phyloP scores from a whole-genome alignment of 139 green algal species.

The Chlorella sp. region DNA sequence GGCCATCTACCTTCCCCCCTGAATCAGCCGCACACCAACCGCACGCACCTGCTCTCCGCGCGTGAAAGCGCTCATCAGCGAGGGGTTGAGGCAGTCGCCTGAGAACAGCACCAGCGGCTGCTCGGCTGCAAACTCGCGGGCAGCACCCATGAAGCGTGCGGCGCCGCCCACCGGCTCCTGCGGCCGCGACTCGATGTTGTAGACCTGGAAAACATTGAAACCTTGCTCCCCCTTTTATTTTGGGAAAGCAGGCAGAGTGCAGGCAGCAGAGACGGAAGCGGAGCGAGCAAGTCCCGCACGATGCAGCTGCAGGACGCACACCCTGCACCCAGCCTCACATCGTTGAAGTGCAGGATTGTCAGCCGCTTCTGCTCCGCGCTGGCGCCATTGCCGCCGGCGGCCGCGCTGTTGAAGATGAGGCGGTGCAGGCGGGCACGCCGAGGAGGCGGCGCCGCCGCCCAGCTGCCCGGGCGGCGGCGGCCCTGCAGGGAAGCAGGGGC shows the following conservation, averaged over 20 bases:
- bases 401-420: not conserved
- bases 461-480: not conserved
- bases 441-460: too few species aligned
- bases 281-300: not conserved
- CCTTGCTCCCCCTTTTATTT: too few species aligned
- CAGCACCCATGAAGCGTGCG: conserved; percentile 48
- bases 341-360: conserved; percentile 78
- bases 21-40: too few species aligned
- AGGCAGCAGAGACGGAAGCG: not conserved
- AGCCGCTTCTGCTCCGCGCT: not conserved
- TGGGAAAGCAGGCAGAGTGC: not conserved
- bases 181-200: conserved; percentile 63
- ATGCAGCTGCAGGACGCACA: not conserved
- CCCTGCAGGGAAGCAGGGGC: not conserved
- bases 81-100: conserved; percentile 79
- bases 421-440: not conserved
- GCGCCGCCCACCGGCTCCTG: conserved; percentile 73
- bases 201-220: conserved; percentile 59
- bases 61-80: conserved; percentile 74
- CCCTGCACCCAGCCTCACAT: conserved; percentile 32
- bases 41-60: conserved; percentile 50
- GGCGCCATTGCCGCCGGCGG: not conserved
- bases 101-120: conserved; percentile 78
- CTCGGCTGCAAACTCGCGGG: not conserved
- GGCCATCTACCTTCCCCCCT: too few species aligned